Base-by-base conservation (phyloP, 2,329 filamentous ascomycete genomes). In the Aspergillus sp. region DNA sequence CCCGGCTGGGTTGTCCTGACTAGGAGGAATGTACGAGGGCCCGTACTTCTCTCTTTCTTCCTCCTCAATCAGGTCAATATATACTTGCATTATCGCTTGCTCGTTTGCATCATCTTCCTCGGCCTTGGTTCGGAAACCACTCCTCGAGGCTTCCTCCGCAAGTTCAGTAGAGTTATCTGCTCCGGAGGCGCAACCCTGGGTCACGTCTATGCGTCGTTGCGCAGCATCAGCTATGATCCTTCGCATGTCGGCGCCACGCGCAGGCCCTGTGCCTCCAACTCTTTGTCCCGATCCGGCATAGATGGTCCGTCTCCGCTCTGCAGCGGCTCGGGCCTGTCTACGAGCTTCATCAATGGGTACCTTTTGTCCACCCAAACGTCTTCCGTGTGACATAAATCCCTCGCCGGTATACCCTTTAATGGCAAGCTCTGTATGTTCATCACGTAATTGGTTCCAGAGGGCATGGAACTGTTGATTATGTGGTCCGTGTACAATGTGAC, bases 61-160 rank as follows among this genome's bases (percentile, higher is more conserved):
- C 70, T 96, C 87, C 69, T 96, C 89, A 25, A 95, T 88, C 17
- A 96, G 79, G 67, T 97, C 93, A 78, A 90, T 92, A 33, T 96
- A 79, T 0, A 92, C 92, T 68, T 93, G 87, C 53, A 91, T 87
- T 60, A 96, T 96, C 5, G 93, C 93, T 23, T 85, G 82, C 56
- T 96, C 91, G 66, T 96, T 96, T 3, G 91, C 93, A 65, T 92
- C 88, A 55, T 96, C 91, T 71, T 96, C 90, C 64, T 96, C 91
- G 0, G 91, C 91, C 67, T 90, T 85, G 0, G 92, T 97, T 59
- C 83, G 84, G 77, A 96, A 93, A 0, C 91, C 90, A 63, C 89
- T 89, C 56, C 80, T 81, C 6, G 85, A 86, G 39, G 88, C 89
- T 39, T 90, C 83, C 47, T 87, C 82, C 3, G 82, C 82, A 19